Conservation (phyloP, 345 rosid species). For the Erucastrum elatum region DNA sequence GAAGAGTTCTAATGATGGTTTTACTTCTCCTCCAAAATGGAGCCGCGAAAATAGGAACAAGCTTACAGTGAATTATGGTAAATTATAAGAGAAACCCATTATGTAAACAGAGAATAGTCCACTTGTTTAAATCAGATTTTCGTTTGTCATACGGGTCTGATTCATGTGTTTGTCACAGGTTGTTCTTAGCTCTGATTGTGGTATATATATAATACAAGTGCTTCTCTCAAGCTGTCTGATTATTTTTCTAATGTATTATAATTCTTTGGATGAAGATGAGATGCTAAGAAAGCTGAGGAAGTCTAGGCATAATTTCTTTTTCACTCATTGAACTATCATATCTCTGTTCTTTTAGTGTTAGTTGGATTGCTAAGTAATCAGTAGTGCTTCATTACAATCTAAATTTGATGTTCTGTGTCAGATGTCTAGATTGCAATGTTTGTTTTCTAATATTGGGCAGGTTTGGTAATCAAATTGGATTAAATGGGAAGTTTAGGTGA, state of each 20-base stretch:
- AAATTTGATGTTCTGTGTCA: background rate
- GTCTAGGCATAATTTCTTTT: background rate
- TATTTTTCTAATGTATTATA: background rate
- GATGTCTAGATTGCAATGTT: background rate
- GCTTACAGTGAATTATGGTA: no score
- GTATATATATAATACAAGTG: background rate
- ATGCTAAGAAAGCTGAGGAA: background rate
- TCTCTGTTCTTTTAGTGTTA: background rate
- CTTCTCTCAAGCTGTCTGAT: background rate
- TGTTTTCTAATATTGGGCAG: background rate
- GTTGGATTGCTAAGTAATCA: background rate
- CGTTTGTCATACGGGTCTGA: background rate
- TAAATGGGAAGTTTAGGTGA: background rate
- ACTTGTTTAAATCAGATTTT: background rate
- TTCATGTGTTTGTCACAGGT: background rate
- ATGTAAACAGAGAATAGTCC: background rate
- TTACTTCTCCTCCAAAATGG: no score
- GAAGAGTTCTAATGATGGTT: background rate
- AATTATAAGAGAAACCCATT: no score
- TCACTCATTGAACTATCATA: background rate
- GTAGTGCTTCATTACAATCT: background rate
- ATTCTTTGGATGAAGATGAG: background rate
- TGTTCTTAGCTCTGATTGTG: background rate
- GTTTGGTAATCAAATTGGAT: background rate
- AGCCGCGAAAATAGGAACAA: no score